Evolutionary conservation across 2,329 filamentous ascomycete species (phyloP).

Genomic region (Aspergillus ochraceus): DNA sequence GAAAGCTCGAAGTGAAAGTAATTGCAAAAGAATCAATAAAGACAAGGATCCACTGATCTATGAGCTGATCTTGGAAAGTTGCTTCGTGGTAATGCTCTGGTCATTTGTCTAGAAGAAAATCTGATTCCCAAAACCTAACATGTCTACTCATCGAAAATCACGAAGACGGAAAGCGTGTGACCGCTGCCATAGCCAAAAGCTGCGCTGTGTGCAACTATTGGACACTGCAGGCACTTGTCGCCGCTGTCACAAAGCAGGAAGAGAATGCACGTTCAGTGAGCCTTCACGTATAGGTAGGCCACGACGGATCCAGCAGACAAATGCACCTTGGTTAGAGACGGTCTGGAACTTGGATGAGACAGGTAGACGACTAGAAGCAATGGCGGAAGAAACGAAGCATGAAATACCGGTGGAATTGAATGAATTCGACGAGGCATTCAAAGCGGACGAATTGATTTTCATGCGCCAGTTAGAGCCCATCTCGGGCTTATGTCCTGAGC

Average conservation of each 20-base stretch:
- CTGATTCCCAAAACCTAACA: not conserved
- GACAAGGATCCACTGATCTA: too few species aligned
- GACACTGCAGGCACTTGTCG: not conserved
- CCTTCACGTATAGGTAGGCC: not conserved
- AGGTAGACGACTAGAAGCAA: too few species aligned
- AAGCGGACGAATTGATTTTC: not conserved
- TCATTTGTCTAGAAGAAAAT: too few species aligned
- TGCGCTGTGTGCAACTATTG: not conserved
- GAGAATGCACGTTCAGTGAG: not conserved
- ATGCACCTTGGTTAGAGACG: not conserved
- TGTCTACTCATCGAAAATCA: not conserved
- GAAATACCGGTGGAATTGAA: too few species aligned
- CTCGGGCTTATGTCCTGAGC: not conserved
- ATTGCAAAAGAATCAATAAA: too few species aligned
- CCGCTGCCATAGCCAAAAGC: not conserved
- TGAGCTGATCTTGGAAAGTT: too few species aligned
- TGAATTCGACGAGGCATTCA: not conserved
- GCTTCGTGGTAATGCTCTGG: too few species aligned
- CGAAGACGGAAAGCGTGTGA: not conserved
- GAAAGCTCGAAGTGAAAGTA: too few species aligned
- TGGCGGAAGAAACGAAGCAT: not conserved
- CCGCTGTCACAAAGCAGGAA: not conserved
- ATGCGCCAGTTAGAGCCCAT: not conserved
- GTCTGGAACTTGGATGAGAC: not conserved
- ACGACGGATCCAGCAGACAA: not conserved